Evolutionary conservation across 108 stramenopile genomes (phyloP).

Genomic region (Cylindrotheca fusiformis): DNA sequence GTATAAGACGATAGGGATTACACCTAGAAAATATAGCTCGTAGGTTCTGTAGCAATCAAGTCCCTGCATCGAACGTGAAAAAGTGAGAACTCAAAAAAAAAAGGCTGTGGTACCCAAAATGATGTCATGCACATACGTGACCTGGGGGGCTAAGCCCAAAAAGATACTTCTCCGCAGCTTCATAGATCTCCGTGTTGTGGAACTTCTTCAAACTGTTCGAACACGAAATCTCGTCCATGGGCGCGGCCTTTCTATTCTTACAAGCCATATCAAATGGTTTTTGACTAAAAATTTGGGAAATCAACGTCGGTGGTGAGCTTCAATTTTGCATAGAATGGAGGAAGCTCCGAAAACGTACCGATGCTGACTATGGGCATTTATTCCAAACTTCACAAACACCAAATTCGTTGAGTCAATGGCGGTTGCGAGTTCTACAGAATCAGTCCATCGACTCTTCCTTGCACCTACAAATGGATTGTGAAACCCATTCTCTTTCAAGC

Average conservation of each 20-base stretch:
- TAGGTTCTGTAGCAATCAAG: conserved; percentile 17
- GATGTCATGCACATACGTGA: conserved; percentile 1
- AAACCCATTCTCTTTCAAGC: not conserved
- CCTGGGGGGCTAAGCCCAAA: conserved; percentile 19
- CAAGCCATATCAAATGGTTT: conserved; percentile 9
- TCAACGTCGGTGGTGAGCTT: no score
- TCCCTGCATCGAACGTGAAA: not conserved
- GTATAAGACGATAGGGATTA: conserved; percentile 13
- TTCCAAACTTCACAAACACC: conserved; percentile 21
- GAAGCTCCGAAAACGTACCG: no score
- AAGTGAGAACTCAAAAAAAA: not conserved
- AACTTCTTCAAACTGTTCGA: not conserved
- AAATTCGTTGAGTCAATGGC: not conserved
- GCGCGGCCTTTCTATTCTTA: not conserved
- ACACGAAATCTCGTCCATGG: conserved; percentile 11
- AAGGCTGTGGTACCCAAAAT: not conserved
- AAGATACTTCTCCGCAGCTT: conserved; percentile 11
- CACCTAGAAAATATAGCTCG: conserved; percentile 13
- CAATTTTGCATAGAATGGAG: no score
- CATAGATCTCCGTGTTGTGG: conserved; percentile 8
- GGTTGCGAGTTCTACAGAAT: not conserved
- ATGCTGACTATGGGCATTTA: conserved; percentile 1
- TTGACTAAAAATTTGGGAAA: no score
- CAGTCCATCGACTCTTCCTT: conserved; percentile 5
- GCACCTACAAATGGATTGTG: conserved; percentile 13